Evolutionary conservation across 1,284 basidiomycete genomes (phyloP).

Genomic region (Sutorius eximius): DNA sequence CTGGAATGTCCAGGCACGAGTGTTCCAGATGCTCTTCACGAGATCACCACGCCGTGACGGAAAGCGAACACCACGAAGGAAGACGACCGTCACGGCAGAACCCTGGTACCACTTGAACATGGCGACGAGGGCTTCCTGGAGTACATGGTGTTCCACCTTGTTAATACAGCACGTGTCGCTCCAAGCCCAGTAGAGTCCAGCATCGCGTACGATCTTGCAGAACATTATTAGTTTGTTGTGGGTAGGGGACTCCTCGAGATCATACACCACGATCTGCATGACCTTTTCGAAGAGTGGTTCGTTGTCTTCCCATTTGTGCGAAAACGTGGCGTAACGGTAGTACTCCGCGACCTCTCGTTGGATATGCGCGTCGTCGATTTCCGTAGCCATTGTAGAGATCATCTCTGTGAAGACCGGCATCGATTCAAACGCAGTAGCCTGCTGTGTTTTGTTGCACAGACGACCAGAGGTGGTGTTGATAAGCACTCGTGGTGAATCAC

Average conservation of each 20-base stretch:
- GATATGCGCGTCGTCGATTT: neutral
- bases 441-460: neutral
- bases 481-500: constrained; percentile 6
- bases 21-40: constrained; percentile 2
- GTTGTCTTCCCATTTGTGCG: constrained; percentile 5
- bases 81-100: neutral
- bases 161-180: constrained; percentile 5
- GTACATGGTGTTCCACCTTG: neutral
- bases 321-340: constrained; percentile 6
- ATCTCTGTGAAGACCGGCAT: neutral
- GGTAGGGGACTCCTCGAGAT: neutral
- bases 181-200: neutral
- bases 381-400: neutral
- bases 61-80: constrained; percentile 1
- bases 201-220: neutral
- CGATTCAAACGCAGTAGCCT: constrained; percentile 1
- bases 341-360: neutral
- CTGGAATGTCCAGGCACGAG: constrained; percentile 8
- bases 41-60: constrained; percentile 5
- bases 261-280: neutral
- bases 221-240: constrained; percentile 10
- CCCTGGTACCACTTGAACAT: constrained; percentile 12
- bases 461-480: constrained; percentile 6
- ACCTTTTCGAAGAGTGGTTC: constrained; percentile 10
- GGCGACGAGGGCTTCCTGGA: constrained; percentile 4